Evolutionary conservation across 2,329 filamentous ascomycete genomes (phyloP).

Genomic region (Claviceps pazoutovae): DNA sequence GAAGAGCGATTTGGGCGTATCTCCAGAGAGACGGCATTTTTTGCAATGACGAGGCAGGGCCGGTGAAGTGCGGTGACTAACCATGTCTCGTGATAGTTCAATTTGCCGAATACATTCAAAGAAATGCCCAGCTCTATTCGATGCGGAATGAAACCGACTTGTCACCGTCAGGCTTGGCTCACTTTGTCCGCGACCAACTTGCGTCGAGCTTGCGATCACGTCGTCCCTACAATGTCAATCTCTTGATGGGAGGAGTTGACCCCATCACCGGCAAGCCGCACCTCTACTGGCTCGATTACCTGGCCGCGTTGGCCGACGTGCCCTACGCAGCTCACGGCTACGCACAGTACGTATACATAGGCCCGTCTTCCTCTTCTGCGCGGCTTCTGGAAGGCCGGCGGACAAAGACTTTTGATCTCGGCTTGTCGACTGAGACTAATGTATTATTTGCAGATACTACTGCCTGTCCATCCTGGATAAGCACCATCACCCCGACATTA

Average conservation of each 20-base stretch:
- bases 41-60: no score
- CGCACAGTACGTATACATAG: conserved; percentile 56
- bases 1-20: neutral
- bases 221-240: conserved; percentile 93
- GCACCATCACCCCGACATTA: conserved; percentile 93
- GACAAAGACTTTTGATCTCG: neutral
- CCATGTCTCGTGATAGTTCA: conserved; percentile 49
- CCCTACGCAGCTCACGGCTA: conserved; percentile 97
- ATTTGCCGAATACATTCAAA: conserved; percentile 98
- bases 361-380: neutral
- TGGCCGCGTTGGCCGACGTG: conserved; percentile 73
- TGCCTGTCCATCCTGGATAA: conserved; percentile 96
- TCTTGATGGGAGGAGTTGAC: conserved; percentile 87
- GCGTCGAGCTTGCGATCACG: conserved; percentile 80
- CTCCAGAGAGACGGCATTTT: neutral
- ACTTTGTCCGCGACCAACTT: conserved; percentile 89
- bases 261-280: conserved; percentile 81
- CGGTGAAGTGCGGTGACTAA: conserved; percentile 10
- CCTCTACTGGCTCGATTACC: conserved; percentile 95
- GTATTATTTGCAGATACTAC: conserved; percentile 58
- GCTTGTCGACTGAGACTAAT: neutral
- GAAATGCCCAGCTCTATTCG: conserved; percentile 93
- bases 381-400: no score
- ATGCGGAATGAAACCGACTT: conserved; percentile 96
- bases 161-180: conserved; percentile 73